Percentiles rank a stretch among this genome's conserved stretches.
These are phyloP conservation scores for Huntiella abstrusa DNA, from an alignment of 2,329 filamentous ascomycete species.

Conservation along the genomic window DNA sequence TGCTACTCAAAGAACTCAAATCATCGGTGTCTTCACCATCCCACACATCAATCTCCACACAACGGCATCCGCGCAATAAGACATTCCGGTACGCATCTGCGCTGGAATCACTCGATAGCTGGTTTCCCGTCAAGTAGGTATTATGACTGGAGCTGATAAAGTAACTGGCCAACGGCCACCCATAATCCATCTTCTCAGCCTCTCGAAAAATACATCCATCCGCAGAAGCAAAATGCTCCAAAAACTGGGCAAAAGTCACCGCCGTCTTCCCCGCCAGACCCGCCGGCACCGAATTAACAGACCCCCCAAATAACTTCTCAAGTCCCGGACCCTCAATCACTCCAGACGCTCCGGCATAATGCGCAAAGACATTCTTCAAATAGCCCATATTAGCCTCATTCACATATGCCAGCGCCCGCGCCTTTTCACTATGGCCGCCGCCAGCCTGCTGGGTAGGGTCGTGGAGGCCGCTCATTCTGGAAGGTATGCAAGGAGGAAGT, in stretches of 20 bases:
- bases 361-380: constrained; percentile 27
- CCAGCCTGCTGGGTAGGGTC: constrained; percentile 25
- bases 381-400: constrained; percentile 23
- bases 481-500: neutral
- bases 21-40: constrained; percentile 62
- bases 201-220: constrained; percentile 25
- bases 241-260: constrained; percentile 30
- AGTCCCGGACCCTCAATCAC: constrained; percentile 23
- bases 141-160: constrained; percentile 93
- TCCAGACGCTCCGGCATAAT: constrained; percentile 22
- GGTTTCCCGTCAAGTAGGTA: constrained; percentile 77
- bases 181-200: constrained; percentile 31
- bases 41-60: constrained; percentile 92
- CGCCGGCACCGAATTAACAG: constrained; percentile 13
- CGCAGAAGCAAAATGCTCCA: constrained; percentile 37
- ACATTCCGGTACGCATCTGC: constrained; percentile 76
- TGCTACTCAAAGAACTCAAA: constrained; percentile 36
- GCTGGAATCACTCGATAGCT: constrained; percentile 71
- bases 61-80: constrained; percentile 67
- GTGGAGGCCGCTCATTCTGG: constrained; percentile 7
- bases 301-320: neutral
- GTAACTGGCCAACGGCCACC: constrained; percentile 72
- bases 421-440: constrained; percentile 26
- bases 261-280: constrained; percentile 12
- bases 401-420: constrained; percentile 23